phyloP scores from a whole-genome alignment of 345 rosid species.

The Pseudoturritis turrita region DNA sequence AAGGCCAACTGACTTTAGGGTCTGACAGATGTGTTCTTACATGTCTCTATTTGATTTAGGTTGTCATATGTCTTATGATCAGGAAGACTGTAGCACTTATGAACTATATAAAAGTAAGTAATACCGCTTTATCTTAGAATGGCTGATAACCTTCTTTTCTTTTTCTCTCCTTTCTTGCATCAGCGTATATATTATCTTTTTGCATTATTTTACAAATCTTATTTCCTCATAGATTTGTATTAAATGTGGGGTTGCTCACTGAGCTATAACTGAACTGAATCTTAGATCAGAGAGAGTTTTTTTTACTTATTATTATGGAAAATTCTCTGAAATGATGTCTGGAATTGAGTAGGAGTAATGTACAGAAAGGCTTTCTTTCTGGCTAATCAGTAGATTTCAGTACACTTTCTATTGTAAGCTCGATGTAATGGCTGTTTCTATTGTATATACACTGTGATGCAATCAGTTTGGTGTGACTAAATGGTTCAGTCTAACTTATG shows the following conservation, averaged over 20 bases:
- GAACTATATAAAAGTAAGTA: slow-evolving; percentile 85
- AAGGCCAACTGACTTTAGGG: not conserved
- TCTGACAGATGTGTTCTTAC: slow-evolving; percentile 9
- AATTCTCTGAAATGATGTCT: not conserved
- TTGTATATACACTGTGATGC: not conserved
- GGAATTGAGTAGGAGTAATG: slow-evolving; percentile 42
- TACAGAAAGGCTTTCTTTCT: slow-evolving; percentile 53
- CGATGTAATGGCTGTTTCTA: not conserved
- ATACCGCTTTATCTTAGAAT: not conserved
- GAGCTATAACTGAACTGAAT: slow-evolving; percentile 3
- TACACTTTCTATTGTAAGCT: not conserved
- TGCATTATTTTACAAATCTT: not conserved
- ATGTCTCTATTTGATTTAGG: slow-evolving; percentile 42
- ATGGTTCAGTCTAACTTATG: not conserved
- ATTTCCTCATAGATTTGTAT: not conserved
- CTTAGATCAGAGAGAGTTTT: not conserved
- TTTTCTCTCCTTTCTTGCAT: not conserved
- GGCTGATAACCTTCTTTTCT: not conserved
- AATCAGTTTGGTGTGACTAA: slow-evolving; percentile 13
- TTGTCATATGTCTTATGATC: slow-evolving; percentile 87
- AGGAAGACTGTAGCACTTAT: slow-evolving; percentile 83
- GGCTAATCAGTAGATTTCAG: slow-evolving; percentile 14
- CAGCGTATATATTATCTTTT: not conserved
- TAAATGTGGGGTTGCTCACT: not conserved
- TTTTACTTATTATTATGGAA: not conserved